A percentile compares a stretch with the other conserved stretches of the same genome.
phyloP scores from a whole-genome alignment of 1,284 basidiomycete genomes.

The Ustilago esculenta region DNA sequence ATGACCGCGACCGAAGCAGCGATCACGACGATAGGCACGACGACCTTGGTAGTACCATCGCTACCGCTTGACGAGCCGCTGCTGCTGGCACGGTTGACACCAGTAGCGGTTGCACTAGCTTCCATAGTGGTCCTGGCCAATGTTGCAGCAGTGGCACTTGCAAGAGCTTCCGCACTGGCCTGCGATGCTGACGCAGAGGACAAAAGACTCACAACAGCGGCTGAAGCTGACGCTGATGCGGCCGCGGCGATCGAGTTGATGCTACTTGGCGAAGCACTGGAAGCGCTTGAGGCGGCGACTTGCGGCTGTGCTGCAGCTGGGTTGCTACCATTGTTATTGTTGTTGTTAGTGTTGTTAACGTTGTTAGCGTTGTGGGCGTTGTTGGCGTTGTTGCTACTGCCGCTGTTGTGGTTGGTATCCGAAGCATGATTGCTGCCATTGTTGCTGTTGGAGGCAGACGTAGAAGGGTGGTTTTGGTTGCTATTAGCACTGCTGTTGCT shows the following conservation, averaged over 20 bases:
- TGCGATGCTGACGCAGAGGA: conserved; percentile 28
- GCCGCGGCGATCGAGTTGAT: conserved; percentile 14
- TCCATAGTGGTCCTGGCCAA: not conserved
- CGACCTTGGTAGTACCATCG: conserved; percentile 43
- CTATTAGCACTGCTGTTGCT: conserved; percentile 18
- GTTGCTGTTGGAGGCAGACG: conserved; percentile 3
- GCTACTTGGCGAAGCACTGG: conserved; percentile 9
- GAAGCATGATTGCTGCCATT: conserved; percentile 2
- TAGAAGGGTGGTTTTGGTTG: conserved; percentile 16
- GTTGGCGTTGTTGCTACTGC: conserved; percentile 9
- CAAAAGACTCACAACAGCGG: conserved; percentile 18
- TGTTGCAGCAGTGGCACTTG: conserved; percentile 20
- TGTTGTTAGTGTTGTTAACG: conserved; percentile 13
- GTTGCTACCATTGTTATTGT: conserved; percentile 1
- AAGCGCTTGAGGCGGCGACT: conserved; percentile 10
- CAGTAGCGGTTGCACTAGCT: conserved; percentile 8
- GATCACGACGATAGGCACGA: conserved; percentile 47
- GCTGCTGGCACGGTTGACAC: conserved; percentile 28
- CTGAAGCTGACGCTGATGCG: conserved; percentile 21
- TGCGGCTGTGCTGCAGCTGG: conserved; percentile 5
- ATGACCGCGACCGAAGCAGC: conserved; percentile 27
- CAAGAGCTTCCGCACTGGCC: conserved; percentile 8
- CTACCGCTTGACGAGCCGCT: conserved; percentile 9
- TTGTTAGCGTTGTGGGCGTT: conserved; percentile 1
- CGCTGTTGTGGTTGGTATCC: conserved; percentile 9